Evolutionary conservation across 306 rosid genomes (phyloP), one percentile per base, ranked within the genome.

Genomic region (Trifolium dubium): DNA sequence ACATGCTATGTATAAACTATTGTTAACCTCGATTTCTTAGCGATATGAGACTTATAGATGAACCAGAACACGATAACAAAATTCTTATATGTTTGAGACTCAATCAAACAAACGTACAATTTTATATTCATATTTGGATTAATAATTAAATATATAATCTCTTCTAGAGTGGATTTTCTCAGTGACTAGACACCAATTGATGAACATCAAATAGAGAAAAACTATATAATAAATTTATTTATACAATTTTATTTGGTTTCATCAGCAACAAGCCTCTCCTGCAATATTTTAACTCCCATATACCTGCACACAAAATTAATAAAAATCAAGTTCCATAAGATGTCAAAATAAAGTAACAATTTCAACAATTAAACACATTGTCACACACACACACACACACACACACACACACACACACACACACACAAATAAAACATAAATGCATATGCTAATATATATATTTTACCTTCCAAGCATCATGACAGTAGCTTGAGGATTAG

Each of bases 401-500:
- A n/a, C n/a, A n/a, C n/a, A n/a, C n/a, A n/a, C n/a, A n/a, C n/a
- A n/a, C n/a, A n/a, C n/a, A n/a, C n/a, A n/a, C 23, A 23, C 49
- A 43, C 49, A 43, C 50, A 44, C 10, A 15, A 50, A 50, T 50
- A 4, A 15, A 50, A 50, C 15, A 18, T 10, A 51, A 17, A 54
- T 54, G 6, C 13, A 9, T 19, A 8, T 2, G 19, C 61, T 51
- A 51, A 49, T 19, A 23, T 54, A 12, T 29, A 58, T 54, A 60
- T 5, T 0, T 8, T 67, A 90, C 97, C 92, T 89, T 80, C 91
- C 96, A 2, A 89, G 90, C 97, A 88, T 92, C 93, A 92, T 89
- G 14, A 92, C 82, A 13, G 97, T 85, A 74, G 93, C 96, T 65
- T 92, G 96, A 56, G 96, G 96, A 84, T 92, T 89, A 34, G 97